Conservation (phyloP, 2,329 filamentous ascomycete species). For the Metarhizium sp. region DNA sequence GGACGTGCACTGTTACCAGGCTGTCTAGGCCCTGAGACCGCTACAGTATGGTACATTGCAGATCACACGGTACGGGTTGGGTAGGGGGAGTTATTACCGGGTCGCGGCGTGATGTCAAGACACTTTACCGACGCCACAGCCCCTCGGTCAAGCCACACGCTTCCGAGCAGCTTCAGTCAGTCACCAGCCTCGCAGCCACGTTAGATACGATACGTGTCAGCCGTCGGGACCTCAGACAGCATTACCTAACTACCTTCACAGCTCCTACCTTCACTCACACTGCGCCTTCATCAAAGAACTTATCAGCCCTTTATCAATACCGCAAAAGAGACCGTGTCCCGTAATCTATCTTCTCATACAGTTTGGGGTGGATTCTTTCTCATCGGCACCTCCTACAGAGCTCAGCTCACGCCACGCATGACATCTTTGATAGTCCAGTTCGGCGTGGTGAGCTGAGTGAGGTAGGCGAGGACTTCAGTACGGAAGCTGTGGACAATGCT, state of each 20-base stretch:
- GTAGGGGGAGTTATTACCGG: slow-evolving; percentile 1
- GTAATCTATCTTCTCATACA: neutral
- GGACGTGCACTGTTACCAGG: neutral
- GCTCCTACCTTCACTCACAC: neutral
- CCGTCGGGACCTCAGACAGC: too few species aligned
- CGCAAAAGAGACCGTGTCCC: neutral
- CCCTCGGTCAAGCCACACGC: neutral
- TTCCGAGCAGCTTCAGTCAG: too few species aligned
- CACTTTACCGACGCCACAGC: slow-evolving; percentile 5
- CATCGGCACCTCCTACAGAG: neutral
- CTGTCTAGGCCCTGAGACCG: too few species aligned
- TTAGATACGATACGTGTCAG: neutral
- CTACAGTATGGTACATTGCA: neutral
- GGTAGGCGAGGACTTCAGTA: neutral
- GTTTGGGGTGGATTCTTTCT: neutral
- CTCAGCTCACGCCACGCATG: neutral
- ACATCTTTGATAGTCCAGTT: neutral
- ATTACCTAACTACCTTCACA: neutral
- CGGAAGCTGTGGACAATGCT: neutral
- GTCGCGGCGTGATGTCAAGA: neutral
- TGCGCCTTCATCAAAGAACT: neutral
- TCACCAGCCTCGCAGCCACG: slow-evolving; percentile 1
- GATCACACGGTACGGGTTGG: slow-evolving; percentile 4
- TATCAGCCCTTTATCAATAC: neutral
- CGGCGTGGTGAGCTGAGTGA: neutral